Base-by-base conservation (phyloP, 1,139 yeast genomes). In the Sugiyamaella sp. region DNA sequence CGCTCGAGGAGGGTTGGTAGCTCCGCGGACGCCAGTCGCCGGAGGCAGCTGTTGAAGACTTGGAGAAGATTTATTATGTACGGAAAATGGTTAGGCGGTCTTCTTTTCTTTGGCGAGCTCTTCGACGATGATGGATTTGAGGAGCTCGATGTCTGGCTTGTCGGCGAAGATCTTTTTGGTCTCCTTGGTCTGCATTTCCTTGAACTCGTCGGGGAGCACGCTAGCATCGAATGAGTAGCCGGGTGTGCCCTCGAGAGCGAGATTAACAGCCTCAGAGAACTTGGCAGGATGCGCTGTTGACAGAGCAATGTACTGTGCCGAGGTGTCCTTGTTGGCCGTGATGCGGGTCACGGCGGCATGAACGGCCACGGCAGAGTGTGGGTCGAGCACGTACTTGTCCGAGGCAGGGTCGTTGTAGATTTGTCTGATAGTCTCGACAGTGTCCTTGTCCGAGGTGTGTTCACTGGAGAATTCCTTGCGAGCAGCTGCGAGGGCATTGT, bases 201-300 rank as follows among this genome's bases (percentile, higher is more conserved):
- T 86, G 72, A 93, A 81, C 71, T 89, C 97, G 35, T 78, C 87
- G 35, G 99, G 99, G 55, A 95, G 79, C 25, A 95, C 97, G 62
- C 89, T 91, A 50, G 78, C 77, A 63, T 89, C 97, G 66, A 93
- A 93, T 3, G 90, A 82, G 73, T 91, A 95, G 21, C 83, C 89
- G 21, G 79, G 80, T 58, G 82, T 77, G 1, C 79, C 78, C 49
- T 73, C 70, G 63, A 93, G 80, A 1, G 98, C 90, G 64, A 80
- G 76, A 70, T 90, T 86, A 17, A 93, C 99, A 51, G 96, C 99
- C 60, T 90, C 97, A 24, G 97, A 89, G 68, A 93, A 93, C 74
- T 93, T 93, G 57, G 99, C 99, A 42, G 99, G 99, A 69, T 93
- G 99, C 5, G 99, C 99, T 44, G 99, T 93, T 1, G 98, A 87